Conservation (phyloP, 1,284 basidiomycete genomes). For the Fistulina hepatica region DNA sequence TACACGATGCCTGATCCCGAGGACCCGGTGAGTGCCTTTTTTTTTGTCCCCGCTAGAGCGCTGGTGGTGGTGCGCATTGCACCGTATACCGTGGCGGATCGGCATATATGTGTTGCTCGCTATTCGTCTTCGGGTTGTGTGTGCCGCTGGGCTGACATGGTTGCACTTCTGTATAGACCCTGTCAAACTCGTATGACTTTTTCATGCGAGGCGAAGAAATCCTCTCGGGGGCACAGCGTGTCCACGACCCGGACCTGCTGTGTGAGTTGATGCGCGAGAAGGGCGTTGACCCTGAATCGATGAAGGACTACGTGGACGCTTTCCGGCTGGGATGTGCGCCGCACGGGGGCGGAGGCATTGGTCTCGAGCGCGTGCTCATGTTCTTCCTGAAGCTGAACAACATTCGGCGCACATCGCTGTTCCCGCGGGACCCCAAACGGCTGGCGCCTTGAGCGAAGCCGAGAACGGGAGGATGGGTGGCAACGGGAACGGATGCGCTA, state of each 20-base stretch:
- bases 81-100: too few relatives aligned
- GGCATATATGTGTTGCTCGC: too few relatives aligned
- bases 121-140: too few relatives aligned
- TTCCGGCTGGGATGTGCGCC: conserved; percentile 93
- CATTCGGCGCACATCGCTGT: conserved; percentile 87
- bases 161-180: conserved; percentile 34
- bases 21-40: conserved; percentile 53
- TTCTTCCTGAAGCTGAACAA: conserved; percentile 92
- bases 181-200: conserved; percentile 99
- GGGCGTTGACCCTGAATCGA: conserved; percentile 75
- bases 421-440: conserved; percentile 89
- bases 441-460: conserved; percentile 46
- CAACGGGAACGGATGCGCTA: too few relatives aligned
- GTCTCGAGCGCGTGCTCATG: conserved; percentile 94
- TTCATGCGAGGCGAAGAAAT: conserved; percentile 99
- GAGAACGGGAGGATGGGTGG: conserved; percentile 5
- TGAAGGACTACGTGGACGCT: conserved; percentile 88
- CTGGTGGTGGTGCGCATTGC: too few relatives aligned
- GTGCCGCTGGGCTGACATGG: conserved; percentile 7
- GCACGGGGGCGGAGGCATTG: conserved; percentile 76
- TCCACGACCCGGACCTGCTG: conserved; percentile 84
- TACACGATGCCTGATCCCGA: conserved; percentile 96
- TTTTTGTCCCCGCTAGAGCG: conserved; percentile 1
- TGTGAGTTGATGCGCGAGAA: conserved; percentile 76
- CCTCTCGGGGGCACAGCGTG: conserved; percentile 92